phyloP scores from a whole-genome alignment of 371 early-diverging fungal species.

The Saksenaea oblongispora region DNA sequence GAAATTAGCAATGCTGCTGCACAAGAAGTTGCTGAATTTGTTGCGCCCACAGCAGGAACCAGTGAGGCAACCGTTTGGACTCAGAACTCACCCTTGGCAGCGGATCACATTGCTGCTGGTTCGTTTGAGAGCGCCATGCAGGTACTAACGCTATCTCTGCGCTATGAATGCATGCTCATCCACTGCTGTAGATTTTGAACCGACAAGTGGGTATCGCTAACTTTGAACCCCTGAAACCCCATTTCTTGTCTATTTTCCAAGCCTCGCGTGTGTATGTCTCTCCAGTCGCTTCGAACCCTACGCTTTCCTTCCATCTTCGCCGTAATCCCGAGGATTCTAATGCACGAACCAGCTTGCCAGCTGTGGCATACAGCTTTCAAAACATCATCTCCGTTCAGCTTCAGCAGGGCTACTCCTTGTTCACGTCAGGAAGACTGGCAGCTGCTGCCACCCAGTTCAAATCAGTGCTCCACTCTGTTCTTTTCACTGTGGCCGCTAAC shows the following conservation, averaged over 20 bases:
- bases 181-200: conserved; percentile 81
- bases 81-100: conserved; percentile 82
- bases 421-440: conserved; percentile 74
- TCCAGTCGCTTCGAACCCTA: conserved; percentile 60
- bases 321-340: conserved; percentile 62
- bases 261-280: conserved; percentile 72
- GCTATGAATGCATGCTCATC: too few species aligned
- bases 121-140: conserved; percentile 94
- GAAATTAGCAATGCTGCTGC: conserved; percentile 65
- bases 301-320: conserved; percentile 63
- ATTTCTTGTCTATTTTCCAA: conserved; percentile 81
- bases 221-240: conserved; percentile 87
- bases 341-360: conserved; percentile 57
- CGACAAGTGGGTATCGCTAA: conserved; percentile 86
- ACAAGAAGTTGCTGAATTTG: conserved; percentile 64
- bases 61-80: conserved; percentile 73
- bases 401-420: conserved; percentile 78
- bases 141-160: too few species aligned
- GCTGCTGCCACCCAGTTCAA: conserved; percentile 79
- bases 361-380: conserved; percentile 57
- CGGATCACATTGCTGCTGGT: conserved; percentile 93
- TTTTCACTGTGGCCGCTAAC: conserved; percentile 66
- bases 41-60: conserved; percentile 74
- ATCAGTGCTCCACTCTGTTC: conserved; percentile 69
- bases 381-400: conserved; percentile 54